phyloP scores from a whole-genome alignment of 176 grass and related monocot genomes.

The Musa beccarii region DNA sequence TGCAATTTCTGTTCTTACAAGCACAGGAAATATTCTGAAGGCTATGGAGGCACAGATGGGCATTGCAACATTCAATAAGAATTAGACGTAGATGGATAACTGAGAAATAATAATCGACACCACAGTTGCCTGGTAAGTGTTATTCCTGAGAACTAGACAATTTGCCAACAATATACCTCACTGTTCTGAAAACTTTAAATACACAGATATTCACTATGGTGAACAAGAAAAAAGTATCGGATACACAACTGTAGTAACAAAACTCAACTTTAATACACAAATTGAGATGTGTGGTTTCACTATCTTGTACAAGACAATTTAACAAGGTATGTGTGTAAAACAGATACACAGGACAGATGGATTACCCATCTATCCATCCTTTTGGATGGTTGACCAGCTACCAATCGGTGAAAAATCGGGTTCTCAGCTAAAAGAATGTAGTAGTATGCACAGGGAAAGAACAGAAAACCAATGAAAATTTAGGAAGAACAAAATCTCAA shows the following conservation, averaged over 20 bases:
- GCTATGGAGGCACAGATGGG: too few relatives aligned
- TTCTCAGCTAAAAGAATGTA: constrained; percentile 66
- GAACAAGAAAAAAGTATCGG: too few relatives aligned
- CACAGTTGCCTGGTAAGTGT: too few relatives aligned
- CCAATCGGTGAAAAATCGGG: constrained; percentile 35
- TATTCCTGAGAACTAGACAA: too few relatives aligned
- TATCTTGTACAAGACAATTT: not conserved
- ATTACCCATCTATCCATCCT: not conserved
- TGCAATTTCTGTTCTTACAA: too few relatives aligned
- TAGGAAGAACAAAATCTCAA: constrained; percentile 37
- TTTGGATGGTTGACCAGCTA: constrained; percentile 34
- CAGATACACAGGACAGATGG: not conserved
- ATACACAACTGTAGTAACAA: not conserved
- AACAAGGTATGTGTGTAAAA: not conserved
- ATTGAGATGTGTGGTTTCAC: not conserved
- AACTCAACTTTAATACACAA: not conserved
- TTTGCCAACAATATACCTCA: too few relatives aligned
- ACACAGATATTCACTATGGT: too few relatives aligned
- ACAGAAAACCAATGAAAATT: constrained; percentile 43
- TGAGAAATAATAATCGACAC: too few relatives aligned
- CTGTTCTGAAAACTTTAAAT: too few relatives aligned
- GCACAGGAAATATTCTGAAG: too few relatives aligned
- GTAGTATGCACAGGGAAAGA: constrained; percentile 41
- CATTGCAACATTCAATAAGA: too few relatives aligned
- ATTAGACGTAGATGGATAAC: too few relatives aligned